Conservation (phyloP, 495 filamentous ascomycete species). For the Penicillium malachiteum region DNA sequence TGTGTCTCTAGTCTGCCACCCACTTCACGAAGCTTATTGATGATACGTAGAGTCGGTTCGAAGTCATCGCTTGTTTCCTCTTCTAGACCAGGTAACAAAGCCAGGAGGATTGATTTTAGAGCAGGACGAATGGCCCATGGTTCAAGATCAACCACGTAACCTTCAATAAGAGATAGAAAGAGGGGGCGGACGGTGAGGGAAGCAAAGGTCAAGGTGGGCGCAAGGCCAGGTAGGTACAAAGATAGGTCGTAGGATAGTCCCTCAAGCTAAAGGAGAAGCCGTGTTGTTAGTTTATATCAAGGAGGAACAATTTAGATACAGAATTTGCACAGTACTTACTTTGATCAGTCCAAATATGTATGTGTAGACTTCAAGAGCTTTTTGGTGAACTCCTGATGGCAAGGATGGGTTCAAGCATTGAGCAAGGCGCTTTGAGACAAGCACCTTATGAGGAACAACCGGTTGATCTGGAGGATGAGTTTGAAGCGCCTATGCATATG, state of each 20-base stretch:
- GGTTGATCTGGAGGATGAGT: slow-evolving; percentile 68
- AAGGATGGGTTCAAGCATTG: slow-evolving; percentile 93
- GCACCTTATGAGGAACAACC: slow-evolving; percentile 76
- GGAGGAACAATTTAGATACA: background rate
- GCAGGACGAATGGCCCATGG: slow-evolving; percentile 73
- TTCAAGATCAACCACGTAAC: slow-evolving; percentile 70
- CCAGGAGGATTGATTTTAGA: slow-evolving; percentile 81
- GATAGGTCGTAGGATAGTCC: slow-evolving; percentile 76
- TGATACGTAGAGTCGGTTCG: slow-evolving; percentile 74
- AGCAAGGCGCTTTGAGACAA: slow-evolving; percentile 85
- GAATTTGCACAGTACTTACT: slow-evolving; percentile 12
- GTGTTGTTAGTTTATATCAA: background rate
- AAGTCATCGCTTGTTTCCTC: slow-evolving; percentile 98
- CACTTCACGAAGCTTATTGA: slow-evolving; percentile 73
- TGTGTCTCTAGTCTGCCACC: slow-evolving; percentile 52
- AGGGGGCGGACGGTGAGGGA: slow-evolving; percentile 82
- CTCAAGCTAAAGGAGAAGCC: slow-evolving; percentile 47
- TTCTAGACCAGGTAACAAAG: slow-evolving; percentile 86
- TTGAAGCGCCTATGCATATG: slow-evolving; percentile 72
- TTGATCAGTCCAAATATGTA: slow-evolving; percentile 68
- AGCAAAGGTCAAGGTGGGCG: slow-evolving; percentile 86
- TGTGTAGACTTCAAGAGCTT: slow-evolving; percentile 88
- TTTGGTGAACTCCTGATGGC: slow-evolving; percentile 98
- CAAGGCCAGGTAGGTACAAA: slow-evolving; percentile 85
- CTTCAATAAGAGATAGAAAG: slow-evolving; percentile 81